Conservation (phyloP, 352 stramenopile genomes). For the Pythium pyrilobum region DNA sequence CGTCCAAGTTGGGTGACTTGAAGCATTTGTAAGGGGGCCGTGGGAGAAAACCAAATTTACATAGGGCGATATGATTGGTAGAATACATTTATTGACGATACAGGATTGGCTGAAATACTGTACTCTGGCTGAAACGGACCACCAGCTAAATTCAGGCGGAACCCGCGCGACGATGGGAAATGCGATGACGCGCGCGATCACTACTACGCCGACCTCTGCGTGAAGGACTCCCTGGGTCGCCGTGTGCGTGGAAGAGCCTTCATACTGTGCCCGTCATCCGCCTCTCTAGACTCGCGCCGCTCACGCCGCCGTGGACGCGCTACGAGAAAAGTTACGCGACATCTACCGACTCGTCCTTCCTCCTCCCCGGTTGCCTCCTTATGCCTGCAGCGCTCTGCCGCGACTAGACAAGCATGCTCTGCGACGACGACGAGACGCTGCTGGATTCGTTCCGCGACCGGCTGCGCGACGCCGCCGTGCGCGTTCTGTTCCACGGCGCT, state of each 20-base stretch:
- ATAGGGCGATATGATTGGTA: neutral
- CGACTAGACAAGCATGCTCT: too few species aligned
- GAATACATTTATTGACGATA: neutral
- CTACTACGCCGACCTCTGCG: neutral
- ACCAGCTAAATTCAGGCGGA: constrained; percentile 1
- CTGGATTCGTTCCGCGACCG: constrained; percentile 48
- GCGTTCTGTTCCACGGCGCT: constrained; percentile 40
- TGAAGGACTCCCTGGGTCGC: too few species aligned
- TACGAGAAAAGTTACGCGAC: too few species aligned
- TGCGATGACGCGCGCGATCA: neutral
- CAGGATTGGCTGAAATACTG: constrained; percentile 4
- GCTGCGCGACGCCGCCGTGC: constrained; percentile 52
- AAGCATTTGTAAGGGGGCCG: too few species aligned
- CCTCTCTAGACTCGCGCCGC: too few species aligned
- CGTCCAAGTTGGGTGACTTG: neutral
- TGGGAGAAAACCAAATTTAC: constrained; percentile 17
- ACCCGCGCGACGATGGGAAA: neutral
- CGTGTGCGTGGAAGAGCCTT: too few species aligned
- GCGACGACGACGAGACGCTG: constrained; percentile 23
- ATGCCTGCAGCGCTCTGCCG: too few species aligned
- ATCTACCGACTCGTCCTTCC: too few species aligned
- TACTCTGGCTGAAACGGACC: neutral
- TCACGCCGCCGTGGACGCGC: too few species aligned
- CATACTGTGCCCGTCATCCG: too few species aligned
- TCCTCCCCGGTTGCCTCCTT: too few species aligned